Evolutionary conservation across 140 eudicot genomes (phyloP).

Genomic region (Stevia rebaudiana): DNA sequence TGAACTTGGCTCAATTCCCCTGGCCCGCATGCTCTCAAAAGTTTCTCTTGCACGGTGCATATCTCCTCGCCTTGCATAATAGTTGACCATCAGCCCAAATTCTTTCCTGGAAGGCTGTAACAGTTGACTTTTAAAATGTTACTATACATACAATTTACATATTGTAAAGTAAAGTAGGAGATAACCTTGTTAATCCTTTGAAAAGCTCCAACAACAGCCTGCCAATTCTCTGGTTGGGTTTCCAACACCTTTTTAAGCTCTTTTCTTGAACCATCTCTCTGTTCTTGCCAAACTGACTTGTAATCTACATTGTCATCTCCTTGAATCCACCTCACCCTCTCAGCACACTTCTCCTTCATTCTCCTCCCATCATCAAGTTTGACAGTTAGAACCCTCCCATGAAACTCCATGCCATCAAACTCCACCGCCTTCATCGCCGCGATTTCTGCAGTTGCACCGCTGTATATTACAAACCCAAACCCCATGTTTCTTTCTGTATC

Average conservation of each 20-base stretch:
- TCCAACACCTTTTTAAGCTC: conserved; percentile 60
- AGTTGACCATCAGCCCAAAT: conserved; percentile 80
- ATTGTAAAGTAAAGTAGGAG: no score
- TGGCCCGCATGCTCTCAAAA: conserved; percentile 94
- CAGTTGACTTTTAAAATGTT: conserved; percentile 26
- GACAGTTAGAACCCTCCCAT: conserved; percentile 74
- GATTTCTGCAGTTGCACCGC: conserved; percentile 58
- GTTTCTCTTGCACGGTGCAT: conserved; percentile 94
- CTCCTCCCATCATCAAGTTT: conserved; percentile 88
- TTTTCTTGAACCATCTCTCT: conserved; percentile 52
- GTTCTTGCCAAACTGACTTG: conserved; percentile 78
- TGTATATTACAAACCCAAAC: conserved; percentile 77
- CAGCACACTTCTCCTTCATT: conserved; percentile 42
- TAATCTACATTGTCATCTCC: conserved; percentile 46
- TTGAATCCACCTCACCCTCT: conserved; percentile 60
- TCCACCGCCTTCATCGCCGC: conserved; percentile 83
- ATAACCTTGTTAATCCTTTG: conserved; percentile 87
- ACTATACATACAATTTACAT: neutral
- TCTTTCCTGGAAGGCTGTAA: conserved; percentile 96
- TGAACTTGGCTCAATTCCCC: conserved; percentile 87
- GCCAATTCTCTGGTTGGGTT: conserved; percentile 81
- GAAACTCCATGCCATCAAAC: conserved; percentile 93
- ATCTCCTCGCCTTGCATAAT: conserved; percentile 93
- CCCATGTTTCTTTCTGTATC: conserved; percentile 71
- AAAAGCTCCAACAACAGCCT: conserved; percentile 78